Base-by-base conservation (phyloP, 306 rosid genomes). In the Pachyrhizus erosus region DNA sequence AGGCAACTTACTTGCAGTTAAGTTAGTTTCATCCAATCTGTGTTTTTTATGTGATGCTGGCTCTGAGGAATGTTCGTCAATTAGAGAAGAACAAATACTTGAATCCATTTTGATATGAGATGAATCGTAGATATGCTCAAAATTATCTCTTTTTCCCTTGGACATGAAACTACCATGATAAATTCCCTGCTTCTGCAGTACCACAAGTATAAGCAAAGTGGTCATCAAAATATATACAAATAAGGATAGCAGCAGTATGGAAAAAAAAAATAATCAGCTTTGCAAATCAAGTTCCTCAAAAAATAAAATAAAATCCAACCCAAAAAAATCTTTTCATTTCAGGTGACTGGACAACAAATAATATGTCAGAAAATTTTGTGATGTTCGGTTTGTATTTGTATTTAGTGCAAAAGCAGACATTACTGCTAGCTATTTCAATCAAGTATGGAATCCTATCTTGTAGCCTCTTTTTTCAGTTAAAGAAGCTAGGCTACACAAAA, bases 151-250 rank as follows among this genome's bases (percentile, higher is more conserved):
- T 89, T 90, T 89, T 81, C 91, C 93, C 91, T 90, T 91, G 67
- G 93, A 67, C 39, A 55, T 76, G 79, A 70, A 29, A 72, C 83
- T 78, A 15, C 84, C 64, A 86, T 76, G 79, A 17, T 84, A 83
- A 87, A 96, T 87, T 55, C 97, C 94, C 84, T 86, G 84, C 23
- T 80, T 84, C 98, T 96, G 93, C 70, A 68, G 33, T 49, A 70
- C 73, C 20, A 72, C 55, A 84, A 83, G 82, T 68, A 68, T 33
- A 76, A 76, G 64, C 27, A 33, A 60, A 24, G 21, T n/a, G 49
- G 33, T 73, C 67, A 61, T 39, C 18, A 18, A 76, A 79, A 82
- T 45, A 39, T 24, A 51, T 21, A 55, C 78, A 14, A 73, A 54
- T 9, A 51, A 31, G n/a, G 48, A 71, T 45, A 75, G 55, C 9